Evolutionary conservation across 2,329 filamentous ascomycete species (phyloP), one percentile per base, ranked within the genome.

Genomic region (Ophiocordyceps camponoti-saundersi): DNA sequence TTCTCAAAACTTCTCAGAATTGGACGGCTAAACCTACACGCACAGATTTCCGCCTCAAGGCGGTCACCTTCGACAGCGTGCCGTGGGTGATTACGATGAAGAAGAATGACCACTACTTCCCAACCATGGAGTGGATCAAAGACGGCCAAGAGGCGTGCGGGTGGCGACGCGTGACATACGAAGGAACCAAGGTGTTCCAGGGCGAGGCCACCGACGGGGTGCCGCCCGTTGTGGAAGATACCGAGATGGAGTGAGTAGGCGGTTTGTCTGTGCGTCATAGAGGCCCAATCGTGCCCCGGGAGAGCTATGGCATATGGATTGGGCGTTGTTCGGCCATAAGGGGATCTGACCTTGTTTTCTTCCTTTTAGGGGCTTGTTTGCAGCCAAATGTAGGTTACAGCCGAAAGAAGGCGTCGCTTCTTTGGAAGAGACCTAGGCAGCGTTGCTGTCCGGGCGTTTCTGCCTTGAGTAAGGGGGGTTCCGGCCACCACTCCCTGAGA

Each of bases 61-160:
- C 92, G n/a, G 87, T 96, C 62, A 96, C 92, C 0, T 98, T 98
- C 59, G 92, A 98, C 63, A 94, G 93, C 57, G 88, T 98, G 11
- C 90, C 90, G 3, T 98, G 92, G 88, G 88, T 98, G n/a, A 86
- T 93, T 39, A 98, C 92, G 10, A 95, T 98, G 85, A 98, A 98
- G 79, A 96, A 96, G 76, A 95, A 95, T 56, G 90, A 98, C 61
- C 92, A 98, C 65, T 98, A 98, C 62, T 84, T 83, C 64, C 79
- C 80, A 0, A 82, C 78, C 0, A 75, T 78, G 62, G 80, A 83
- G 57, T 81, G 78, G 72, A 74, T 79, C 62, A 82, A 81, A 61
- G 79, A 82, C 52, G 59, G 65, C 15, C 64, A 64, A 7, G 75
- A 78, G 51, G 63, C 70, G 2, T 78, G 72, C 51, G 78, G 78